A percentile compares a stretch with the other conserved stretches of the same genome.
phyloP scores from a whole-genome alignment of 2,329 filamentous ascomycete genomes.

The Capronia americana region DNA sequence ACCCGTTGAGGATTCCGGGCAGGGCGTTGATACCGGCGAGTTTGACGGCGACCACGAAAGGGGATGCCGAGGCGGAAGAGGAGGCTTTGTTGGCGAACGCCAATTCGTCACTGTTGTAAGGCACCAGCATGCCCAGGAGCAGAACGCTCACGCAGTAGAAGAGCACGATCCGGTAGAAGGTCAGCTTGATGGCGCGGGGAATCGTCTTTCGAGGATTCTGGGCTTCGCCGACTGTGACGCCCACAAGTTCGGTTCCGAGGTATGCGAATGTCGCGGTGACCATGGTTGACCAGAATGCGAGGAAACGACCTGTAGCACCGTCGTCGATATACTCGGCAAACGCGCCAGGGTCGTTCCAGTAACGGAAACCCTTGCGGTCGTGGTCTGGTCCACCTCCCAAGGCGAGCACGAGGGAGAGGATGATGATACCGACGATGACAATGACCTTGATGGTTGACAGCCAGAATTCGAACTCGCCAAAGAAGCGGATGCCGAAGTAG shows the following conservation, averaged over 20 bases:
- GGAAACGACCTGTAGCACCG: constrained; percentile 68
- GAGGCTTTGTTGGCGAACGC: constrained; percentile 57
- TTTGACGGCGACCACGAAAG: constrained; percentile 68
- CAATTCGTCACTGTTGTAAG: constrained; percentile 71
- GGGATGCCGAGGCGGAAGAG: constrained; percentile 62
- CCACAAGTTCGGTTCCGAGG: constrained; percentile 76
- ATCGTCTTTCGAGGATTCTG: constrained; percentile 80
- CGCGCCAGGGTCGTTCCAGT: constrained; percentile 69
- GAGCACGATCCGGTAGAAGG: constrained; percentile 80
- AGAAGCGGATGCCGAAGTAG: constrained; percentile 72
- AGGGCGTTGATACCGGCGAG: constrained; percentile 61
- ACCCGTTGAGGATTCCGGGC: constrained; percentile 64
- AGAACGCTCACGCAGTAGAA: constrained; percentile 80
- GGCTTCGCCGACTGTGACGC: constrained; percentile 78
- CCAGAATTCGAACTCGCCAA: constrained; percentile 70
- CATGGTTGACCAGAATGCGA: constrained; percentile 69
- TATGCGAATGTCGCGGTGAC: constrained; percentile 81
- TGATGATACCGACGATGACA: constrained; percentile 69
- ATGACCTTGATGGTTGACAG: constrained; percentile 70
- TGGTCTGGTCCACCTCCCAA: constrained; percentile 69
- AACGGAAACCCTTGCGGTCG: constrained; percentile 69
- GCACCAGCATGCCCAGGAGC: constrained; percentile 76
- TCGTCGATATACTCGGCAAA: constrained; percentile 63
- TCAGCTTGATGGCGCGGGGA: constrained; percentile 77
- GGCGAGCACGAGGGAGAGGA: constrained; percentile 68